Base-by-base conservation (phyloP, 1,284 basidiomycete species). In the Hemileia vastatrix region DNA sequence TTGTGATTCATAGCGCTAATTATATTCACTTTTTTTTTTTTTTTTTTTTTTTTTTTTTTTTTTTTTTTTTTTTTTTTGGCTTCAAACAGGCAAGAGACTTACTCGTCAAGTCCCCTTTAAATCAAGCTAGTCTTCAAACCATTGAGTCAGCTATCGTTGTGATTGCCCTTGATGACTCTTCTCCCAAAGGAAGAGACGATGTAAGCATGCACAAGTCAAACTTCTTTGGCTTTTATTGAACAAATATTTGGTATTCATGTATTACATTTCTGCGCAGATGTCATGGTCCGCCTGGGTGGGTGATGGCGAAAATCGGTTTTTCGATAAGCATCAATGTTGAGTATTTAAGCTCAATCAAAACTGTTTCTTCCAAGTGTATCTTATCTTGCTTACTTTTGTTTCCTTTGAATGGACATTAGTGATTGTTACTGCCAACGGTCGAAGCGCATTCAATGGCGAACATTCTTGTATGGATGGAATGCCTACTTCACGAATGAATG, bases 381-480 rank as follows among this genome's bases (percentile, higher is more conserved):
- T 43, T 18, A 43, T 51, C 51, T 31, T 53, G 49, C 24, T 57
- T 27, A 49, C 19, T 11, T 21, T 27, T 32, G 44, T 60, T 63
- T 45, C 68, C 33, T 32, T 63, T 40, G 2, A 6, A n/a, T 13
- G 40, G 61, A 49, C 13, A 2, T 2, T 72, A 90, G 88, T 94
- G 57, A 84, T 96, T 70, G 87, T 95, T 36, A 95, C 88, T 72
- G 87, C 90, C 67, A 89, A 91, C 68, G 94, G 91, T 60, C 88
- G 90, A 64, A 90, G 89, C 21, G 94, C 90, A 0, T 98, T 95
- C 76, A 81, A 81, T 68, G 80, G 80, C 43, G 80, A 81, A 72
- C 90, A 93, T 77, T 90, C 88, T 13, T 90, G 87, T 75, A 90
- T 93, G 88, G 94, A 96, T 73, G 93, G 93, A 48, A 97, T 92